Evolutionary conservation across 345 rosid species (phyloP).

Genomic region (Rhizophora mangle): DNA sequence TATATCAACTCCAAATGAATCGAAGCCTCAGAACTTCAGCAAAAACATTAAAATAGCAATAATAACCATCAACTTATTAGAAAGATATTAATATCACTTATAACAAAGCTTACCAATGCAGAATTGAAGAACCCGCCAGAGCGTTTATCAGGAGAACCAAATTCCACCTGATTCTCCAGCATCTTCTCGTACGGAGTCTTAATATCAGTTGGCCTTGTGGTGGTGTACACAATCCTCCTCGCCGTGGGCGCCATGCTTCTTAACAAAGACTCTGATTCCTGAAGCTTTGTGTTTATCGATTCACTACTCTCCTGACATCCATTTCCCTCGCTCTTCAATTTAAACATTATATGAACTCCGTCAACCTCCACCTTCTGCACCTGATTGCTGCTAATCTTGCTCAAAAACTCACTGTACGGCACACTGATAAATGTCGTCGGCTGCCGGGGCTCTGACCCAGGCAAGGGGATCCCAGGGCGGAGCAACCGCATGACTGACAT

Average conservation of each 20-base stretch:
- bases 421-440: constrained; percentile 62
- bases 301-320: constrained; percentile 39
- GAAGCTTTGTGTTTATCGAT: constrained; percentile 33
- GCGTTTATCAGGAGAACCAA: constrained; percentile 85
- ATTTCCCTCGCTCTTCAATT: constrained; percentile 54
- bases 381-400: constrained; percentile 57
- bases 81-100: neutral
- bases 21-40: no score
- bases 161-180: constrained; percentile 85
- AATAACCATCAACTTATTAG: no score
- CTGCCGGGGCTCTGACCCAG: constrained; percentile 74
- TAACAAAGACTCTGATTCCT: constrained; percentile 57
- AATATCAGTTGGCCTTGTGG: constrained; percentile 75
- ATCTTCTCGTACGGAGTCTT: constrained; percentile 91
- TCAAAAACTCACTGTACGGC: constrained; percentile 84
- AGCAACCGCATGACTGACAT: constrained; percentile 82
- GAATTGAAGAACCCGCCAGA: constrained; percentile 80
- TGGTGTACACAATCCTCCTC: constrained; percentile 64
- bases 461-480: constrained; percentile 79
- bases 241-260: constrained; percentile 58
- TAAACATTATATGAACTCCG: constrained; percentile 80
- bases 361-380: constrained; percentile 89
- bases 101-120: constrained; percentile 53
- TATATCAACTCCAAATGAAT: no score
- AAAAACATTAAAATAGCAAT: no score